These are phyloP conservation scores for Sclerotinia sclerotiorum DNA, from an alignment of 2,329 filamentous ascomycete species.

Conservation along the genomic window DNA sequence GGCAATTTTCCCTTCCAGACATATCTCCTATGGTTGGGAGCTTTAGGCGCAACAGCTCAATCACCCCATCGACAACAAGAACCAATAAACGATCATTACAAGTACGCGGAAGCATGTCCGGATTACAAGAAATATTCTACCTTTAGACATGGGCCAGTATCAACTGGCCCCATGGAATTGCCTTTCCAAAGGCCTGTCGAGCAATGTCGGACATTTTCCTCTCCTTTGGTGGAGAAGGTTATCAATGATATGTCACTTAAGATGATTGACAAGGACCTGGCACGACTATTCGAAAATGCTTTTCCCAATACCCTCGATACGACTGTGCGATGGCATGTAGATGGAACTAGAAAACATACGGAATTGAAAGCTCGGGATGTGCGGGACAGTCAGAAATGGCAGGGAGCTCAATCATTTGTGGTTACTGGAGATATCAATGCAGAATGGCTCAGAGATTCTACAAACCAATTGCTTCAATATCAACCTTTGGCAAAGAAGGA, in stretches of 20 bases:
- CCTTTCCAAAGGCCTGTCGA: constrained; percentile 82
- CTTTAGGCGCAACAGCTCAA: constrained; percentile 19
- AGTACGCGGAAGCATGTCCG: constrained; percentile 38
- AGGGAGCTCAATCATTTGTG: constrained; percentile 85
- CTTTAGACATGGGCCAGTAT: constrained; percentile 66
- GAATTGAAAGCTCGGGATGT: constrained; percentile 44
- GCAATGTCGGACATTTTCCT: constrained; percentile 86
- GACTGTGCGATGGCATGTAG: constrained; percentile 68
- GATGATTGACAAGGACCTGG: constrained; percentile 83
- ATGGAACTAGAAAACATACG: constrained; percentile 47
- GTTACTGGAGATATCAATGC: constrained; percentile 93
- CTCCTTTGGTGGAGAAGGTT: constrained; percentile 81
- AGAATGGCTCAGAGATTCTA: constrained; percentile 89
- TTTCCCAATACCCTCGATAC: constrained; percentile 80
- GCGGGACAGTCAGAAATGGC: constrained; percentile 65
- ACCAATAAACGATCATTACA: constrained; percentile 8
- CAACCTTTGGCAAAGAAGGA: constrained; percentile 82
- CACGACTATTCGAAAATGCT: constrained; percentile 90
- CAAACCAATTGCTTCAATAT: constrained; percentile 90
- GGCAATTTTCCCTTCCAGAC: background rate
- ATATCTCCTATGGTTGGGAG: constrained; percentile 19
- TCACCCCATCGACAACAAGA: constrained; percentile 18
- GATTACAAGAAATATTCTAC: constrained; percentile 42
- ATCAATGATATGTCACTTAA: constrained; percentile 78
- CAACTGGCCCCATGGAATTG: constrained; percentile 73